Evolutionary conservation across 495 filamentous ascomycete species (phyloP), one percentile per base, ranked within the genome.

Genomic region (Annulohypoxylon stygium): DNA sequence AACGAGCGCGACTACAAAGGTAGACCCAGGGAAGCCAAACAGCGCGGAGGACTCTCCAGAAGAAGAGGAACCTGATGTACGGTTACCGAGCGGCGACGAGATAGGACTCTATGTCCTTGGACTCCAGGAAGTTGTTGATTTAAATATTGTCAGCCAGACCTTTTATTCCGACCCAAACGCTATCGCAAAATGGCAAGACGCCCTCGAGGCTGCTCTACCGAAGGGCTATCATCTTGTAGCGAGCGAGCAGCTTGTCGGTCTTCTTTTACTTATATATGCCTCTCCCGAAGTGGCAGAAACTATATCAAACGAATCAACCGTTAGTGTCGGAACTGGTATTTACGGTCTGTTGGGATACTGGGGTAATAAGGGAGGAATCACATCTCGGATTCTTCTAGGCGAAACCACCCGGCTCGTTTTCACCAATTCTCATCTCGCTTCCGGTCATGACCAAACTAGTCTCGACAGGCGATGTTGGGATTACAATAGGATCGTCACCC

Each of bases 351-450:
- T 95, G 80, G 95, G 96, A 0, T 97, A 97, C 69, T 89, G 97
- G 86, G 97, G 96, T 4, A 99, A 99, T 76, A 99, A 99, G 80
- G 97, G 97, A 1, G 95, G 91, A 12, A 91, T 95, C 7, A 88
- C 89, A 10, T 91, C 93, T 43, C 89, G 97, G 41, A 81, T 99
- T 20, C 82, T 98, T 0, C 83, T 99, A 14, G 97, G 97, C 3
- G 95, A 98, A 73, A 94, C 94, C 0, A 97, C 97, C 1, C 87
- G 92, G 34, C 77, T 98, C 14, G 89, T 95, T 25, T 97, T 99
- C 74, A 86, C 98, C 51, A 97, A 98, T 79, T 93, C 86, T 61
- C 97, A 99, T 80, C 84, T 99, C 11, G 91, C 93, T 34, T 94
- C 95, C 14, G 95, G 97, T 4, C 87, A 88, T 0, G 95, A 97